Conservation (phyloP, 352 stramenopile genomes). For the Hyaloperonospora brassicae region DNA sequence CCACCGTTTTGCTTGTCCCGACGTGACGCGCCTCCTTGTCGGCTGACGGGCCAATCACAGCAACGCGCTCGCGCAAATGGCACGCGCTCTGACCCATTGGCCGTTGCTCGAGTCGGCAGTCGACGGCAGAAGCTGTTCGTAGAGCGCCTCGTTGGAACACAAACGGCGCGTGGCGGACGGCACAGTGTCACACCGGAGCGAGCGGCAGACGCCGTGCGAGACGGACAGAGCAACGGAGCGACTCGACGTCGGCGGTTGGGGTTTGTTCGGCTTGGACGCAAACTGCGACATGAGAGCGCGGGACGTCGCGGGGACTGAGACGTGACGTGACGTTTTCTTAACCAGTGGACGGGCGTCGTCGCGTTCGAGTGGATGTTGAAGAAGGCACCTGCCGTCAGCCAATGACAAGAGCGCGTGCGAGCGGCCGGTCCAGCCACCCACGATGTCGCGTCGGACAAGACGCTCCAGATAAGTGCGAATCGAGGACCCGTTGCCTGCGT, state of each 20-base stretch:
- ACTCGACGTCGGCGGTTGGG: neutral
- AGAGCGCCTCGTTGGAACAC: conserved; percentile 52
- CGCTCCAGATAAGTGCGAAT: conserved; percentile 3
- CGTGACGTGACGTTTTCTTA: conserved; percentile 14
- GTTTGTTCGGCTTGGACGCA: conserved; percentile 4
- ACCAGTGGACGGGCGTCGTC: no score
- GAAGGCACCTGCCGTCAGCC: neutral
- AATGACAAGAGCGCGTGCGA: conserved; percentile 7
- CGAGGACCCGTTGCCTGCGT: neutral
- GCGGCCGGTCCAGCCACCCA: conserved; percentile 5
- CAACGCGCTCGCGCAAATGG: conserved; percentile 46
- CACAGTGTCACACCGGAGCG: conserved; percentile 24
- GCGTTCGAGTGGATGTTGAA: no score
- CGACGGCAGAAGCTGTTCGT: conserved; percentile 61
- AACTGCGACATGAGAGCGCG: conserved; percentile 32
- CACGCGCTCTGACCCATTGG: conserved; percentile 64
- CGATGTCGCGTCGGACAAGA: no score
- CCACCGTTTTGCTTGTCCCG: conserved; percentile 73
- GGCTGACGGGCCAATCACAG: conserved; percentile 69
- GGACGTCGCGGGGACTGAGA: no score
- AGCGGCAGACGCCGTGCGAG: conserved; percentile 21
- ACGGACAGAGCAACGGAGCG: neutral
- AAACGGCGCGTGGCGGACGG: conserved; percentile 18
- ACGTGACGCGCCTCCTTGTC: conserved; percentile 54
- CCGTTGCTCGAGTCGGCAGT: conserved; percentile 75